Base-by-base conservation (phyloP, 306 rosid genomes). In the Cucurbita ficifolia region DNA sequence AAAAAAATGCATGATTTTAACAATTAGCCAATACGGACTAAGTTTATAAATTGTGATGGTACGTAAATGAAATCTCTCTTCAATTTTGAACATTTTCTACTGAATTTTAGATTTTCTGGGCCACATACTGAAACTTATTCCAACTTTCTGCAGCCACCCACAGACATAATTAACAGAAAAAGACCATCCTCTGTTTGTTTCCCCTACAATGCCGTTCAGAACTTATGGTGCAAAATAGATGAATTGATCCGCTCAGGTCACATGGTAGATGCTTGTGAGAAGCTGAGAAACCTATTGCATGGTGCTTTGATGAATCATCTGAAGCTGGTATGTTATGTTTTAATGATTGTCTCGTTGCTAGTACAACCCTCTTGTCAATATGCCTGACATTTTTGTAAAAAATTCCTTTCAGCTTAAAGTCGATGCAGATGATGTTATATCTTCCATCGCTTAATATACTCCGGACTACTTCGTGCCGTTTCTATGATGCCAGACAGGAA, bases 231-330 rank as follows among this genome's bases (percentile, higher is more conserved):
- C 87, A 85, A 78, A 77, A 89, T 94, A 2, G 99, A 94, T 75
- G 99, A 90, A 76, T 76, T 77, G 71, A 85, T 85, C 63, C 59
- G 76, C 12, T 79, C 57, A 49, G 99, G 97, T 59, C 88, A 83
- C 90, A 90, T 87, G 97, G 95, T 83, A 74, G 96, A 90, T 73
- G 92, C 88, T 64, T 94, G 89, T 51, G 83, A 76, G 46, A 91
- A 87, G 83, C 95, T 91, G 79, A 94, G 77, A 82, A 76, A 59
- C 70, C 85, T 85, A 79, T 63, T 94, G 43, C 86, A 82, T 50
- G 82, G 80, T 74, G 89, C 97, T 79, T 79, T 94, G 83, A 77
- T 71, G 77, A 82, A 79, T 65, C 96, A 94, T 82, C 85, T 94
- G 55, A 77, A 79, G 79, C 76, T 81, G 87, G 98, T 94, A 89